phyloP scores from a whole-genome alignment of 495 filamentous ascomycete genomes.

The Schizothecium vesticola region DNA sequence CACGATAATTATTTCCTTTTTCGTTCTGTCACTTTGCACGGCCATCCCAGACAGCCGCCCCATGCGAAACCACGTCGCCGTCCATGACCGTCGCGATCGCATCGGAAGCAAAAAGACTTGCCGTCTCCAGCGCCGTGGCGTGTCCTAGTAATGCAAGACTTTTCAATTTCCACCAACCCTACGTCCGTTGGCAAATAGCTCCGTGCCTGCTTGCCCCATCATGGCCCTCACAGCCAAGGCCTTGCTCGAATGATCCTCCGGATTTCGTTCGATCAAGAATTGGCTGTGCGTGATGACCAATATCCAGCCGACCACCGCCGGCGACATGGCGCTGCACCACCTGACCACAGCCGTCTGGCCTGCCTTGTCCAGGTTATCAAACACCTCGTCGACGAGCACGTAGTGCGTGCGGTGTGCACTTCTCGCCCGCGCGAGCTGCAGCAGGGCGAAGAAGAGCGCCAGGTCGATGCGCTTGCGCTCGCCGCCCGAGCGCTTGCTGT shows the following conservation, averaged over 20 bases:
- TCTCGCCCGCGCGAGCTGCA: conserved; percentile 24
- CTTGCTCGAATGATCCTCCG: not conserved
- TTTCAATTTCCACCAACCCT: too few species aligned
- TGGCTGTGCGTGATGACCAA: not conserved
- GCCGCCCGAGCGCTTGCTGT: conserved; percentile 30
- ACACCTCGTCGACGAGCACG: conserved; percentile 32
- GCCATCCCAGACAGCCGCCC: too few species aligned
- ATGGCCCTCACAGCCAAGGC: not conserved
- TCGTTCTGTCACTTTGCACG: too few species aligned
- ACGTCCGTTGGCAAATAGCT: not conserved
- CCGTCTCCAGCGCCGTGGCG: too few species aligned
- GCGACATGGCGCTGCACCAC: conserved; percentile 14
- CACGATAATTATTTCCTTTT: too few species aligned
- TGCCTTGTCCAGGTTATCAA: conserved; percentile 26
- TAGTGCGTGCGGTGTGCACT: conserved; percentile 28
- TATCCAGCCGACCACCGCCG: not conserved
- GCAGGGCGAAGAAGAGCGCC: conserved; percentile 31
- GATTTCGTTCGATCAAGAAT: not conserved
- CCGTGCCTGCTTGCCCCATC: not conserved
- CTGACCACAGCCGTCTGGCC: conserved; percentile 26
- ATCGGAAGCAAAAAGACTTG: too few species aligned
- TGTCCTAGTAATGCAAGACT: too few species aligned
- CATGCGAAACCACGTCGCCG: too few species aligned
- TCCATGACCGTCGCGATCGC: too few species aligned
- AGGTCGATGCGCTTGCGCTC: conserved; percentile 34